These are phyloP conservation scores for Metschnikowia bowlesiae DNA, from an alignment of 805 yeast genomes.

Conservation along the genomic window DNA sequence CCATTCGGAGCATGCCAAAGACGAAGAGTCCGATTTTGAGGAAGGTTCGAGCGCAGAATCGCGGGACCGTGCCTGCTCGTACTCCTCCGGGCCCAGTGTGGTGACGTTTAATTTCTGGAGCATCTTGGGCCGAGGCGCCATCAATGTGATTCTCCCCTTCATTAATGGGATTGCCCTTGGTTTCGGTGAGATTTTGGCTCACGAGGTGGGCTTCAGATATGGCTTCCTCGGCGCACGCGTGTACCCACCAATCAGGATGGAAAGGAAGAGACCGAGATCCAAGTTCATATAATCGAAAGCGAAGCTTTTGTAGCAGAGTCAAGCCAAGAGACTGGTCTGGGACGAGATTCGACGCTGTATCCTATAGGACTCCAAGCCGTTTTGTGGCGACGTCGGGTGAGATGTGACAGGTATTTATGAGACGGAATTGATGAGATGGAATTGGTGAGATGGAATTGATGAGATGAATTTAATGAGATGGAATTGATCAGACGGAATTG, in stretches of 20 bases:
- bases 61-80: neutral
- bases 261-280: slow-evolving; percentile 18
- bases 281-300: slow-evolving; percentile 4
- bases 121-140: slow-evolving; percentile 49
- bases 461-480: too few species aligned
- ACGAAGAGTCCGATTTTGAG: slow-evolving; percentile 1
- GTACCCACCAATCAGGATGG: slow-evolving; percentile 33
- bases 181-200: slow-evolving; percentile 91
- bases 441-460: too few species aligned
- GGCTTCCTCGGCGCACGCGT: slow-evolving; percentile 74
- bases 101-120: slow-evolving; percentile 30
- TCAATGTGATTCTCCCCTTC: slow-evolving; percentile 80
- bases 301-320: too few species aligned
- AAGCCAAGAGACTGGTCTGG: too few species aligned
- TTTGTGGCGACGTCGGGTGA: too few species aligned
- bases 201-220: slow-evolving; percentile 78
- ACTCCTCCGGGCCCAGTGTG: slow-evolving; percentile 1
- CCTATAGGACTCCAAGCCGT: too few species aligned
- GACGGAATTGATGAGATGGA: too few species aligned
- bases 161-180: slow-evolving; percentile 94
- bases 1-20: slow-evolving; percentile 16
- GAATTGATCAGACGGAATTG: too few species aligned
- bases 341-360: too few species aligned
- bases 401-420: too few species aligned
- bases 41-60: slow-evolving; percentile 3